These are phyloP conservation scores for Panicum hallii DNA, from an alignment of 202 grass and related monocot genomes.

Conservation along the genomic window DNA sequence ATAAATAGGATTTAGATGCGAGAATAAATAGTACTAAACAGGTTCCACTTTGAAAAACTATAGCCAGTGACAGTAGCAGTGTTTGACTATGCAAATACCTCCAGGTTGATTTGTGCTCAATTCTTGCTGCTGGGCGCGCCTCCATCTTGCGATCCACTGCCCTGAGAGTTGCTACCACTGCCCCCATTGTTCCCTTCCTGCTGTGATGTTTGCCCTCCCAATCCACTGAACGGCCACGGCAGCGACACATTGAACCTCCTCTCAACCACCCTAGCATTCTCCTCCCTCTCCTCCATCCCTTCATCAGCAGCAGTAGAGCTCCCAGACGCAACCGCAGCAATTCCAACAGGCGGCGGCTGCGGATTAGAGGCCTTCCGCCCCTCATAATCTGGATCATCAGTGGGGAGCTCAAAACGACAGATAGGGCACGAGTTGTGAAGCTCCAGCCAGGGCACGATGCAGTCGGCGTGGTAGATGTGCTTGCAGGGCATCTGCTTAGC, in stretches of 20 bases:
- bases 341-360: slow-evolving; percentile 40
- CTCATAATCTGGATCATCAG: slow-evolving; percentile 90
- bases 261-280: slow-evolving; percentile 49
- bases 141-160: slow-evolving; percentile 50
- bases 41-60: slow-evolving; percentile 1
- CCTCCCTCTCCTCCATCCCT: slow-evolving; percentile 45
- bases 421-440: slow-evolving; percentile 97
- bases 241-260: slow-evolving; percentile 70
- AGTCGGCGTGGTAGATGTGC: slow-evolving; percentile 82
- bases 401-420: slow-evolving; percentile 91
- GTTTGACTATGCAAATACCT: slow-evolving; percentile 46
- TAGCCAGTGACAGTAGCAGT: slow-evolving; percentile 17
- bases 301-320: slow-evolving; percentile 42
- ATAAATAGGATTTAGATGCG: not conserved
- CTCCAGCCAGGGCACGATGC: slow-evolving; percentile 93
- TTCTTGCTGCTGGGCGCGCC: slow-evolving; percentile 41
- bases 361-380: slow-evolving; percentile 49
- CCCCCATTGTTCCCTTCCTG: slow-evolving; percentile 60
- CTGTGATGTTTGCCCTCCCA: slow-evolving; percentile 57
- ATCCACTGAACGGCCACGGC: slow-evolving; percentile 66
- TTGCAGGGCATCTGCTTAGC: slow-evolving; percentile 96
- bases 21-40: slow-evolving; percentile 3
- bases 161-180: slow-evolving; percentile 50
- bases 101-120: slow-evolving; percentile 40
- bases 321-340: slow-evolving; percentile 36